phyloP scores from a whole-genome alignment of 257 asterid genomes.

The Ajuga chamaepitys region DNA sequence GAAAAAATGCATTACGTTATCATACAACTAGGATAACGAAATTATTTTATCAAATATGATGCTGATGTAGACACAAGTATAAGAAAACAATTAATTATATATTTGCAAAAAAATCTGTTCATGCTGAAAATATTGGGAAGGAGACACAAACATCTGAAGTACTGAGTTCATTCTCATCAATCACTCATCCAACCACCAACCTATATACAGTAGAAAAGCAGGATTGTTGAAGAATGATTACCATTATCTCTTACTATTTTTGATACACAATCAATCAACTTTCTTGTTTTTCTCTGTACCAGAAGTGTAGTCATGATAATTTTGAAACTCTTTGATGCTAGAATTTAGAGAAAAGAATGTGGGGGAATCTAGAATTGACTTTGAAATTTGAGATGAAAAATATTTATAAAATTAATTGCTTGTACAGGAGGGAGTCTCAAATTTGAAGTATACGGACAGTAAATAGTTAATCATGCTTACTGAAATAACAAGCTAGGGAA shows the following conservation, averaged over 20 bases:
- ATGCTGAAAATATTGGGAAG: too few species aligned
- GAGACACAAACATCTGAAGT: too few species aligned
- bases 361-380: too few species aligned
- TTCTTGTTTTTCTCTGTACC: neutral
- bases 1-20: too few species aligned
- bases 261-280: neutral
- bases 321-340: neutral
- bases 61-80: too few species aligned
- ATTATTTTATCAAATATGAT: too few species aligned
- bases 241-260: neutral
- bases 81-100: too few species aligned
- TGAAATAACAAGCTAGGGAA: constrained; percentile 10
- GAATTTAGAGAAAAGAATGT: too few species aligned
- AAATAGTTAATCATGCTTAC: neutral
- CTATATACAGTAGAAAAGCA: constrained; percentile 19
- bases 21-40: too few species aligned
- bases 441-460: neutral
- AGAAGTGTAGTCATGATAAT: neutral
- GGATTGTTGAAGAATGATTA: constrained; percentile 1
- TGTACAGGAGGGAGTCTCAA: neutral
- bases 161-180: constrained; percentile 47
- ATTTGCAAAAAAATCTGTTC: too few species aligned
- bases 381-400: too few species aligned
- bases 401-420: neutral
- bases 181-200: constrained; percentile 23